These are phyloP conservation scores for Rhodofomes roseus DNA, from an alignment of 1,284 basidiomycete genomes.

Conservation along the genomic window DNA sequence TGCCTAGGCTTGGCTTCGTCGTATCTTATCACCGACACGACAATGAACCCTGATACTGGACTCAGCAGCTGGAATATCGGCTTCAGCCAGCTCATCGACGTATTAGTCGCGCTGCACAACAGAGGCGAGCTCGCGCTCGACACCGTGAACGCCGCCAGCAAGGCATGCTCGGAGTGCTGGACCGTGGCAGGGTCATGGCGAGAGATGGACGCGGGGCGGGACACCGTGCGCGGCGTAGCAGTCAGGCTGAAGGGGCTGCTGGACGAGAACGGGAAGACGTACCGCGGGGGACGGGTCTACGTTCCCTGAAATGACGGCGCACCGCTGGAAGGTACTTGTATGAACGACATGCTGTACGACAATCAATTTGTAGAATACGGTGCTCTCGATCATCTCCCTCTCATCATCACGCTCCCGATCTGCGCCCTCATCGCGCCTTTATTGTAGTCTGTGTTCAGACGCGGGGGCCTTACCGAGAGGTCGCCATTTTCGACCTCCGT, in stretches of 20 bases:
- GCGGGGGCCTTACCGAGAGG: no score
- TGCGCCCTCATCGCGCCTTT: not conserved
- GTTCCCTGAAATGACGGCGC: constrained; percentile 36
- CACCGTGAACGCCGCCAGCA: constrained; percentile 67
- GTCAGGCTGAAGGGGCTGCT: constrained; percentile 59
- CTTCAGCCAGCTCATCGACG: constrained; percentile 63
- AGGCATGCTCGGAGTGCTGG: constrained; percentile 82
- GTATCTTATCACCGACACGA: constrained; percentile 69
- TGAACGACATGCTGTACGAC: not conserved
- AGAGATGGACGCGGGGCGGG: constrained; percentile 56
- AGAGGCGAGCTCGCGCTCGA: constrained; percentile 64
- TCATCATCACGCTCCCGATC: not conserved
- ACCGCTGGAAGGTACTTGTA: not conserved
- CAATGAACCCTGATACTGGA: constrained; percentile 56
- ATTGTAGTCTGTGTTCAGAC: not conserved
- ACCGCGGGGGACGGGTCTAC: constrained; percentile 60
- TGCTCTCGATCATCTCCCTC: not conserved
- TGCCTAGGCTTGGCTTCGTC: constrained; percentile 69
- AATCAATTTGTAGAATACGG: not conserved
- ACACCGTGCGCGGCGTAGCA: constrained; percentile 56
- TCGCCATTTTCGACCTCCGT: no score
- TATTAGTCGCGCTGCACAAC: constrained; percentile 63
- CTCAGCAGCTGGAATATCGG: constrained; percentile 60
- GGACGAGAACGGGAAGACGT: constrained; percentile 65
- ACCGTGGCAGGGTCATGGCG: constrained; percentile 63